Evolutionary conservation across 2,329 filamentous ascomycete species (phyloP).

Genomic region (Cadophora luteo-olivacea): DNA sequence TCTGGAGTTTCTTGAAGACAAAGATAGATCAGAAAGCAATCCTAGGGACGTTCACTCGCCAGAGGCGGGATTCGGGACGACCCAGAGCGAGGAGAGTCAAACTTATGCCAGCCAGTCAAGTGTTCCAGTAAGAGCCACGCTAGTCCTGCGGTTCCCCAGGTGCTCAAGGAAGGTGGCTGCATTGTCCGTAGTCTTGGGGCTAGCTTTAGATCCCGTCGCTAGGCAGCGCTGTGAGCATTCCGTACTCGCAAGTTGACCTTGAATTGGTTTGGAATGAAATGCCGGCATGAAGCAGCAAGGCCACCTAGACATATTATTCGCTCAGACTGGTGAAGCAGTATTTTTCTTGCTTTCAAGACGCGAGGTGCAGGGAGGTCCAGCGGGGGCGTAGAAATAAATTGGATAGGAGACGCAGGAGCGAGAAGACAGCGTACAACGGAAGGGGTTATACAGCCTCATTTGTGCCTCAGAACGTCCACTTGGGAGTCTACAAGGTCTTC

Average conservation of each 20-base stretch:
- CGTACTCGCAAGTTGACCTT: background rate
- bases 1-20: too few relatives aligned
- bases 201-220: background rate
- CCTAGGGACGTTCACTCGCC: background rate
- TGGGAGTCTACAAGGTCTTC: background rate
- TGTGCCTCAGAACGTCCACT: background rate
- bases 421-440: background rate
- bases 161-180: background rate
- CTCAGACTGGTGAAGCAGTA: background rate
- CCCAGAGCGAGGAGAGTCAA: background rate
- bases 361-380: background rate
- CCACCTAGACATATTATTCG: background rate
- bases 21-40: background rate
- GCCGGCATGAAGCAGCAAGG: background rate
- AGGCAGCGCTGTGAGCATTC: background rate
- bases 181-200: background rate
- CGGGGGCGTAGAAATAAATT: background rate
- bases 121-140: background rate
- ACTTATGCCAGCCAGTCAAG: background rate
- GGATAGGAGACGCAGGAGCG: background rate
- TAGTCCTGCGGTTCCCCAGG: background rate
- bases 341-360: constrained; percentile 2
- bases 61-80: background rate
- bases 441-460: background rate
- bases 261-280: background rate